Evolutionary conservation across 108 stramenopile genomes (phyloP).

Genomic region (Cyclotella choctawhatcheeana): DNA sequence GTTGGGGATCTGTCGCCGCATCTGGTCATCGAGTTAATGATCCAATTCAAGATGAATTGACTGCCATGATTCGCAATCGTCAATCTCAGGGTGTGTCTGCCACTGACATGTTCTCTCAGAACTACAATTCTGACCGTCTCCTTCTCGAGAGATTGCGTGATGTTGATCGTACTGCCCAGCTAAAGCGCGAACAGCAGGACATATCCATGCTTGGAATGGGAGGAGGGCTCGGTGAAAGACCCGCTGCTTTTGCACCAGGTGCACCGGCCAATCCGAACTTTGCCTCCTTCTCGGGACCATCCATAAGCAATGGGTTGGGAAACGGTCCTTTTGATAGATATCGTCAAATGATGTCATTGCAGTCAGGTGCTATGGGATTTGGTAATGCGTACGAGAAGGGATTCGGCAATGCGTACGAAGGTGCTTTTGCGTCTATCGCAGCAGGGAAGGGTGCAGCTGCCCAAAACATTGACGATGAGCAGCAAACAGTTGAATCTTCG

Average conservation of each 20-base stretch:
- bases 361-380: constrained; percentile 1
- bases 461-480: not conserved
- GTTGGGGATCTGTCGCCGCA: constrained; percentile 6
- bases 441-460: not conserved
- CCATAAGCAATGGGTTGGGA: constrained; percentile 11
- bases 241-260: not conserved
- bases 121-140: constrained; percentile 23
- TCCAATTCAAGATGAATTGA: constrained; percentile 30
- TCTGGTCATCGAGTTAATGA: constrained; percentile 12
- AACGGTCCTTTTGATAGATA: constrained; percentile 14
- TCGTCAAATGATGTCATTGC: constrained; percentile 3
- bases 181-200: constrained; percentile 26
- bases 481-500: constrained; percentile 13
- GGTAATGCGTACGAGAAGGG: not conserved
- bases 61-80: constrained; percentile 20
- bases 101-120: constrained; percentile 14
- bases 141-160: constrained; percentile 33
- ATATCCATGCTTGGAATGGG: constrained; percentile 2
- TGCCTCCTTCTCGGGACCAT: constrained; percentile 13
- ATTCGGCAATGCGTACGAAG: not conserved
- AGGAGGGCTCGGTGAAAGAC: not conserved
- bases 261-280: not conserved
- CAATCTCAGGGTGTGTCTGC: not conserved
- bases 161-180: constrained; percentile 15
- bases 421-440: not conserved